Percentiles rank a stretch among this genome's conserved stretches.
Evolutionary conservation across 257 asterid genomes (phyloP).

Genomic region (Mentha longifolia): DNA sequence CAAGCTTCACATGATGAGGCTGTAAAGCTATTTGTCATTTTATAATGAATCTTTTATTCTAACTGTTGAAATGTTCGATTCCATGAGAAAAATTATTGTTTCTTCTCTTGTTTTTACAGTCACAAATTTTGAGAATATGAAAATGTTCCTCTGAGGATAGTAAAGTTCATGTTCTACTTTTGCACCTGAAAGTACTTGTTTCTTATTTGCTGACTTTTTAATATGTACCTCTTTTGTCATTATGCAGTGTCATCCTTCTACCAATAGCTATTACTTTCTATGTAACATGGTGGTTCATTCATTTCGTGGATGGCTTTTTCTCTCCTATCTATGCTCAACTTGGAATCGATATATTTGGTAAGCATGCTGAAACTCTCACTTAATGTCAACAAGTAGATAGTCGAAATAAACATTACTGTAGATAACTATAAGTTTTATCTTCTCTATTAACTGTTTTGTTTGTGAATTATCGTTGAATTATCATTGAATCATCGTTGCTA

Average conservation of each 20-base stretch:
- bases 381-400: conserved; percentile 17
- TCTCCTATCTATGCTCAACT: conserved; percentile 74
- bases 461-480: conserved; percentile 25
- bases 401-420: neutral
- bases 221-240: conserved; percentile 25
- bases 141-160: conserved; percentile 15
- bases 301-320: conserved; percentile 76
- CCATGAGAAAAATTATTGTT: conserved; percentile 16
- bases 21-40: conserved; percentile 21
- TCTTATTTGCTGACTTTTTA: conserved; percentile 11
- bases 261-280: conserved; percentile 78
- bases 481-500: conserved; percentile 12
- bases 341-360: conserved; percentile 72
- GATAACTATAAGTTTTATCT: conserved; percentile 2
- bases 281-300: conserved; percentile 85
- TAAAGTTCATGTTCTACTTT: conserved; percentile 22
- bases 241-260: conserved; percentile 74
- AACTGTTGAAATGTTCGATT: conserved; percentile 13
- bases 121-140: conserved; percentile 8
- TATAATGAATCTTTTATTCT: neutral
- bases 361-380: conserved; percentile 37
- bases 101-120: conserved; percentile 16
- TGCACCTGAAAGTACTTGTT: conserved; percentile 17
- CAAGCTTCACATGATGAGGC: conserved; percentile 6
- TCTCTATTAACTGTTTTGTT: neutral